Percentiles rank a stretch among this genome's conserved stretches.
These are phyloP conservation scores for Mortierella alpina DNA, from an alignment of 192 early-diverging fungal species.

Conservation along the genomic window DNA sequence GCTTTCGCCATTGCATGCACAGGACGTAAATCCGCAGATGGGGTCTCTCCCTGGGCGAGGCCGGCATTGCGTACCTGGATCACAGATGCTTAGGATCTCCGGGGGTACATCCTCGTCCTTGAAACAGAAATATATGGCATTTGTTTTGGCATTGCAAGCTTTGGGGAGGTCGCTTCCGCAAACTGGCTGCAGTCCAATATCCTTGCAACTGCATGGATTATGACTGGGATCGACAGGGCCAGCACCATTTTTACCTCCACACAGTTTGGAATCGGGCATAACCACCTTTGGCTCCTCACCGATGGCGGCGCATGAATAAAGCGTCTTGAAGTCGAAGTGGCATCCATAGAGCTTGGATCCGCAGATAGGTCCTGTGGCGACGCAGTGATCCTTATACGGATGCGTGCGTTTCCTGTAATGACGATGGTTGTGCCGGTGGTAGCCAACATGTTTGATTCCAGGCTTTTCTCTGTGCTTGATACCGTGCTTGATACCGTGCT, in stretches of 20 bases:
- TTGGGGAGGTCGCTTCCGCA: not conserved
- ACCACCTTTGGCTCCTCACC: conserved; percentile 1
- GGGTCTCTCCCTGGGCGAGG: not conserved
- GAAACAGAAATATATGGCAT: not conserved
- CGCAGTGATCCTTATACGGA: conserved; percentile 8
- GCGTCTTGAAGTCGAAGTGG: conserved; percentile 5
- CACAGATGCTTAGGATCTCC: not conserved
- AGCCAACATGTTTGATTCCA: not conserved
- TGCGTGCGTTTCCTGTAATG: not conserved
- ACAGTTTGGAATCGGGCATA: not conserved
- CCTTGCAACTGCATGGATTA: not conserved
- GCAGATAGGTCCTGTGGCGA: conserved; percentile 11
- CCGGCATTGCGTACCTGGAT: not conserved
- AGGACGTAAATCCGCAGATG: not conserved
- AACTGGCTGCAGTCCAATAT: not conserved
- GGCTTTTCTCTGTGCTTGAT: not conserved
- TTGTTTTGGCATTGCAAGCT: not conserved
- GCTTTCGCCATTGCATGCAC: not conserved
- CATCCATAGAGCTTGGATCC: conserved; percentile 17
- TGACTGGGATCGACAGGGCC: not conserved
- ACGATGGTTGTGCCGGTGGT: not conserved
- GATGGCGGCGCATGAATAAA: conserved; percentile 2
- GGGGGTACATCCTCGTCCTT: not conserved
- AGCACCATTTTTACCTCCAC: not conserved
- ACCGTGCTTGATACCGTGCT: not conserved